Percentiles rank a stretch among this genome's conserved stretches.
Evolutionary conservation across 768 basidiomycete genomes (phyloP).

Genomic region (Boletus tomentosulus): DNA sequence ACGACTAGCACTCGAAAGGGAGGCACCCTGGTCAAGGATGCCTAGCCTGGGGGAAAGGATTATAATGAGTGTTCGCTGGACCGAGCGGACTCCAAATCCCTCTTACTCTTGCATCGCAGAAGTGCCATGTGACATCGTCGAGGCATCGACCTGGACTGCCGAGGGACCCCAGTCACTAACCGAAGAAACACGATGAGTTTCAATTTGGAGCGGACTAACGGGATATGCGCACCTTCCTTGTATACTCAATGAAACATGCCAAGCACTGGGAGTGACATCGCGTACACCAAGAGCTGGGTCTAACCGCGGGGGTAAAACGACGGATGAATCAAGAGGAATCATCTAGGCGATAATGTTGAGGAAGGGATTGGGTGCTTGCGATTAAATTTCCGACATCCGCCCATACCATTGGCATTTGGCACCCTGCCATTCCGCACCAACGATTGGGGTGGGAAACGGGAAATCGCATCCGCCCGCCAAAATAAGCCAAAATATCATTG

Average conservation of each 20-base stretch:
- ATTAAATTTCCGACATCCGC: neutral
- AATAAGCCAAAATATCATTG: conserved; percentile 2
- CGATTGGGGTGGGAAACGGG: neutral
- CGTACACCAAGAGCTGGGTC: neutral
- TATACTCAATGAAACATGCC: neutral
- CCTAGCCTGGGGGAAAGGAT: neutral
- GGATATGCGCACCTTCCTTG: neutral
- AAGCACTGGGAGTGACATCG: neutral
- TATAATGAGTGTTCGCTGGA: neutral
- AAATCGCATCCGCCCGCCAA: neutral
- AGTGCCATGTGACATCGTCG: neutral
- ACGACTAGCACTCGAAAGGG: neutral
- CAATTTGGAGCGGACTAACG: neutral
- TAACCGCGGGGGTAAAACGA: neutral
- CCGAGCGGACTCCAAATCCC: neutral
- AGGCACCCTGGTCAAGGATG: neutral
- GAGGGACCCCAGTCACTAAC: neutral
- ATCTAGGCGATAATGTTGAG: neutral
- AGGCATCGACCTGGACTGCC: neutral
- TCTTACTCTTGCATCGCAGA: neutral
- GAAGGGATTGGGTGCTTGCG: no score
- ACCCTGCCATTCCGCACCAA: conserved; percentile 7
- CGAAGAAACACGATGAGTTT: neutral
- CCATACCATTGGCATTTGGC: conserved; percentile 5
- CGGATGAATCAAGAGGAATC: neutral